Percentiles rank a stretch among this genome's conserved stretches.
phyloP scores from a whole-genome alignment of 179 eudicot genomes.

The Sideroxylon spinosum region DNA sequence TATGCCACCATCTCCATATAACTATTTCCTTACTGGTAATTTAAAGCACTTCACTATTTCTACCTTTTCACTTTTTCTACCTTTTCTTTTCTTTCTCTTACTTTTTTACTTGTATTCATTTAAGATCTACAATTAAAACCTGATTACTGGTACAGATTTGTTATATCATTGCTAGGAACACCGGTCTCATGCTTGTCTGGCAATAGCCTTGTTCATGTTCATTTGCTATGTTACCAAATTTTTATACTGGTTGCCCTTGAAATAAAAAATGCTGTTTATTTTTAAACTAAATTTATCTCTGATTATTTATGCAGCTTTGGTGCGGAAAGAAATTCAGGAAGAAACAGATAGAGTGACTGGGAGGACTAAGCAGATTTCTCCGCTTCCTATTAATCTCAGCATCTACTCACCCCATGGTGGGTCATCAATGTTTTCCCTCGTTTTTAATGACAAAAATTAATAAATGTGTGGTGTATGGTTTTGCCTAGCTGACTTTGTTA shows the following conservation, averaged over 20 bases:
- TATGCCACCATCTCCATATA: neutral
- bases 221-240: neutral
- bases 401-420: conserved; percentile 61
- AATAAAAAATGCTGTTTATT: neutral
- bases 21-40: neutral
- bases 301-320: conserved; percentile 41
- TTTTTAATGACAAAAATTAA: too few relatives aligned
- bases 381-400: conserved; percentile 58
- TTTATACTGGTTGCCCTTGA: neutral
- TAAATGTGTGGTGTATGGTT: neutral
- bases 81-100: neutral
- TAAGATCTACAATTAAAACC: neutral
- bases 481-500: neutral
- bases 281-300: neutral
- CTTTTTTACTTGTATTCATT: neutral
- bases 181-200: neutral
- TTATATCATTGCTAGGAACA: neutral
- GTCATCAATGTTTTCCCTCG: neutral
- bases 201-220: neutral
- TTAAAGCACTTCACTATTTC: neutral
- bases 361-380: conserved; percentile 49
- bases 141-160: conserved; percentile 4
- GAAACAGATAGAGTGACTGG: conserved; percentile 69
- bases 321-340: conserved; percentile 54
- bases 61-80: too few relatives aligned